Percentiles rank a stretch among this genome's conserved stretches.
Conservation (phyloP, 345 rosid genomes). For the Lepidium sativum region DNA sequence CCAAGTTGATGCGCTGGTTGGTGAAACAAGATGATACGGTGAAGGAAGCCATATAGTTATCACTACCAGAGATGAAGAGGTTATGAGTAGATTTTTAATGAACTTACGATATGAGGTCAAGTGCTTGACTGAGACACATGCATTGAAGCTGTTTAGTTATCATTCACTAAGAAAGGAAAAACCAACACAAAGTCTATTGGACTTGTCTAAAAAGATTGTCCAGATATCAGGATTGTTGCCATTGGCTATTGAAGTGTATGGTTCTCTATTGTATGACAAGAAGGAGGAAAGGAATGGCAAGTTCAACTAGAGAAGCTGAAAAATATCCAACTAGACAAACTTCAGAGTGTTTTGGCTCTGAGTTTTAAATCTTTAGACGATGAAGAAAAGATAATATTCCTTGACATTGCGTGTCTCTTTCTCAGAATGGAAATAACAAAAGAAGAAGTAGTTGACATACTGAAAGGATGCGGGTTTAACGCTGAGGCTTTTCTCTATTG, state of each 20-base stretch:
- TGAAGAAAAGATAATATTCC: slow-evolving; percentile 41
- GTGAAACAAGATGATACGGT: slow-evolving; percentile 35
- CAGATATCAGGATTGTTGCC: slow-evolving; percentile 43
- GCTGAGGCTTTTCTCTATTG: too few relatives aligned
- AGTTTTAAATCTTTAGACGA: slow-evolving; percentile 48
- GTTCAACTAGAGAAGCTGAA: slow-evolving; percentile 36
- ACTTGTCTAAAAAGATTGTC: slow-evolving; percentile 37
- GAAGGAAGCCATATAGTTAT: slow-evolving; percentile 47
- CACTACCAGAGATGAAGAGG: slow-evolving; percentile 45
- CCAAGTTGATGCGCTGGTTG: slow-evolving; percentile 42
- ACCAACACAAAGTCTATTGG: slow-evolving; percentile 28
- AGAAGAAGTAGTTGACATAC: slow-evolving; percentile 39
- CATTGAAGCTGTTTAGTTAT: slow-evolving; percentile 47
- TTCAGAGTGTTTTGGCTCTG: slow-evolving; percentile 41
- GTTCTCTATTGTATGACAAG: slow-evolving; percentile 44
- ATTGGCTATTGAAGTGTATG: slow-evolving; percentile 70
- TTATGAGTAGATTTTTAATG: slow-evolving; percentile 26
- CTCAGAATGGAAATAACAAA: slow-evolving; percentile 30
- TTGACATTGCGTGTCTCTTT: slow-evolving; percentile 68
- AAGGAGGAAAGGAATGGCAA: slow-evolving; percentile 45
- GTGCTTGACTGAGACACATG: slow-evolving; percentile 27
- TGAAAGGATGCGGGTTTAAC: slow-evolving; percentile 53
- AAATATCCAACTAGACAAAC: slow-evolving; percentile 14
- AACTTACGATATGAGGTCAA: slow-evolving; percentile 37
- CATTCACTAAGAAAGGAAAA: slow-evolving; percentile 51